phyloP scores from a whole-genome alignment of 306 rosid genomes.

The Cucurbita ficifolia region DNA sequence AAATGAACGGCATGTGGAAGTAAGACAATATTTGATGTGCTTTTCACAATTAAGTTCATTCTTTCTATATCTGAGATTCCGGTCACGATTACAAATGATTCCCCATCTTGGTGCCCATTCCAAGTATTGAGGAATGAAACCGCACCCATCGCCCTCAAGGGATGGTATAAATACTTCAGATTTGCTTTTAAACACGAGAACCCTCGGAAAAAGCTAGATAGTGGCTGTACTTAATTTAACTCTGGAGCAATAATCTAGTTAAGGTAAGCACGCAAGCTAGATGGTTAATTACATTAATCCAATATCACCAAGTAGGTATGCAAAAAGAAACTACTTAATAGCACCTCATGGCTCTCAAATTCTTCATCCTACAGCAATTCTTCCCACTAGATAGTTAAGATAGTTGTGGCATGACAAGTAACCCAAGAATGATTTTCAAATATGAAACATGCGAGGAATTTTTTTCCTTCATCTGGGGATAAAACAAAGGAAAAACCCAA shows the following conservation, averaged over 20 bases:
- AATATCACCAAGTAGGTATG: not conserved
- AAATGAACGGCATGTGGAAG: not conserved
- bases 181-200: not conserved
- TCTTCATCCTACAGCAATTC: not conserved
- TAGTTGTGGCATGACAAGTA: not conserved
- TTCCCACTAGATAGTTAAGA: not conserved
- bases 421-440: not conserved
- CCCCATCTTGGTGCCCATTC: not conserved
- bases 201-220: not conserved
- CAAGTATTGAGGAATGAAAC: not conserved
- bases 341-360: not conserved
- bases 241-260: not conserved
- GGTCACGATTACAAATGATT: not conserved
- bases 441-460: not conserved
- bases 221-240: not conserved
- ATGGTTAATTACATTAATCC: not conserved
- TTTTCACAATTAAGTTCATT: not conserved
- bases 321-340: not conserved
- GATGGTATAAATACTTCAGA: not conserved
- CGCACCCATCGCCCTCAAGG: not conserved
- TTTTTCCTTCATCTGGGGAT: not conserved
- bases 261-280: not conserved
- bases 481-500: conserved; percentile 5
- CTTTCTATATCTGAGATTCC: not conserved
- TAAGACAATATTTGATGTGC: not conserved